phyloP scores from a whole-genome alignment of 805 yeast genomes.

The Candida silvatica region DNA sequence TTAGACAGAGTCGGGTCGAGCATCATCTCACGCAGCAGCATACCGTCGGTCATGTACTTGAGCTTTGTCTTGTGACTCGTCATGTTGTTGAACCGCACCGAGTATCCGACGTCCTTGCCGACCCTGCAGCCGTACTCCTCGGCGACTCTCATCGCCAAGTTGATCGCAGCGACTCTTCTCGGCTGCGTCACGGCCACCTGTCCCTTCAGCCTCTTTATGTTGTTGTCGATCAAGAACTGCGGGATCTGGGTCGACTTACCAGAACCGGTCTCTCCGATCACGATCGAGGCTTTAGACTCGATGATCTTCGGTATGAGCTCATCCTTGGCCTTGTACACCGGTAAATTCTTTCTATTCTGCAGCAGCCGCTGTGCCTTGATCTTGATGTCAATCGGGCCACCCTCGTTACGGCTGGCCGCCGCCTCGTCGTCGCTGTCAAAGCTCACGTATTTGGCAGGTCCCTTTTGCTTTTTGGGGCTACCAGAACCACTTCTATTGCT shows the following conservation, averaged over 20 bases:
- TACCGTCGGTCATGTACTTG: conserved; percentile 93
- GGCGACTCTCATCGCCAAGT: conserved; percentile 86
- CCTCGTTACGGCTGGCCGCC: conserved; percentile 2
- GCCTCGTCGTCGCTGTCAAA: conserved; percentile 9
- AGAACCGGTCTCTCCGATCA: conserved; percentile 96
- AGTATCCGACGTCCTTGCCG: conserved; percentile 84
- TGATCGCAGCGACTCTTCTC: conserved; percentile 94
- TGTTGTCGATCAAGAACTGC: conserved; percentile 63
- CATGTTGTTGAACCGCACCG: conserved; percentile 84
- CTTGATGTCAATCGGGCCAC: conserved; percentile 15
- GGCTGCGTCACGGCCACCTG: conserved; percentile 93
- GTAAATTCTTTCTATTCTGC: conserved; percentile 49
- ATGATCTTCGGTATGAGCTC: conserved; percentile 48
- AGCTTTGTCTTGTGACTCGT: conserved; percentile 49
- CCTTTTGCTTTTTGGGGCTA: not conserved
- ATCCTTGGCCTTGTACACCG: conserved; percentile 67
- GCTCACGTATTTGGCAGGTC: not conserved
- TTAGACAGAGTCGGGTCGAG: conserved; percentile 51
- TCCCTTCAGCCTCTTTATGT: conserved; percentile 31
- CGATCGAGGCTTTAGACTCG: conserved; percentile 58
- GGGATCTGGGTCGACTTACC: conserved; percentile 98
- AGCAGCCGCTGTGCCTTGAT: conserved; percentile 37
- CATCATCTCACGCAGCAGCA: conserved; percentile 89
- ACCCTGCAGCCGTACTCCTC: conserved; percentile 72
- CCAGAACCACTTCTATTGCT: no score